Base-by-base conservation (phyloP, 2,329 filamentous ascomycete genomes). In the Penicillium hesseltinei region DNA sequence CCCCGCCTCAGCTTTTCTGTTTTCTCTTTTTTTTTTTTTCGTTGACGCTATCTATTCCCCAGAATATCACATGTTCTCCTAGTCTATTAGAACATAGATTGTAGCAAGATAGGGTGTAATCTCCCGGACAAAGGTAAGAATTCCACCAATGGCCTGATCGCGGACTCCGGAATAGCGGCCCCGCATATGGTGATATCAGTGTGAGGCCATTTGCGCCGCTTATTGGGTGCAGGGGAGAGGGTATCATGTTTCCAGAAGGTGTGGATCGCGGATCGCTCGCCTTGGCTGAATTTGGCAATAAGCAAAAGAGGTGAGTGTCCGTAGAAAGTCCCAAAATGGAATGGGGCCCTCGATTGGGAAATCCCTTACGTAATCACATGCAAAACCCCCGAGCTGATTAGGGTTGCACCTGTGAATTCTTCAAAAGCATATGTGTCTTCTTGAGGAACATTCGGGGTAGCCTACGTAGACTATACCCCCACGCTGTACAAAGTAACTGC, bases 241-340 rank as follows among this genome's bases (percentile, higher is more conserved):
- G 36, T n/a, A 7, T 40, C 42, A 23, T 60, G 29, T 67, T 67
- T 67, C 65, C 61, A 66, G 65, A 67, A 67, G 65, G 54, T 66
- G 65, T 65, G 65, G 65, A 65, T 58, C 61, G 64, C 43, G 50
- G 65, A 67, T 67, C 65, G 10, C 53, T 63, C 63, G 56, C 49
- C 64, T 66, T 66, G 65, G 61, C 61, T 43, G 25, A 8, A 15
- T 21, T 38, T 44, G 45, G 38, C 17, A 43, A 39, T 58, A 46
- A 11, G 1, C 9, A 19, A 21, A 11, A 3, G 33, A 4, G 10
- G 49, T 57, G 53, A 25, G 57, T 61, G 56, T 25, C 23, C 3
- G 7, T 44, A 27, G 2, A 10, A 27, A 17, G 17, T 25, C 25
- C 21, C 39, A n/a, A 36, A 6, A 36, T 36, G 2, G 15, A 6